These are phyloP conservation scores for Triticum dicoccoides DNA, from an alignment of 176 grass and related monocot species.

Conservation along the genomic window DNA sequence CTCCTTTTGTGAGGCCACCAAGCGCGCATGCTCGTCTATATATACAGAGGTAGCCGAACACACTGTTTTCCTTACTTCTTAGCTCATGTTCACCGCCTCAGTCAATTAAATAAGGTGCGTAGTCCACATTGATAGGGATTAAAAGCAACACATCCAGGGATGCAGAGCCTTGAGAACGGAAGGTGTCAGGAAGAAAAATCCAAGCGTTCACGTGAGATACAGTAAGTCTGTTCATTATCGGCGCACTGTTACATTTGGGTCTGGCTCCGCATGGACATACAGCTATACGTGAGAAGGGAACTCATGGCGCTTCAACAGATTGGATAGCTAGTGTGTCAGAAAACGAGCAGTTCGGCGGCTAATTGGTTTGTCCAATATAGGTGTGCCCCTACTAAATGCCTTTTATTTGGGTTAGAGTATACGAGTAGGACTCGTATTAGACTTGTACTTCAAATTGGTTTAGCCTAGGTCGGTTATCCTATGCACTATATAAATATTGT, in stretches of 20 bases:
- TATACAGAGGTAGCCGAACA: background rate
- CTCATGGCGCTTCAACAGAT: background rate
- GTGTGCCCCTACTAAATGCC: too few species aligned
- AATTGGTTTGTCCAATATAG: too few species aligned
- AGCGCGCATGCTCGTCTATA: background rate
- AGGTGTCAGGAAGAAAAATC: background rate
- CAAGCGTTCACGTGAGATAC: background rate
- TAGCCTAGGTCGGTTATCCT: too few species aligned
- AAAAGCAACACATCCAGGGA: background rate
- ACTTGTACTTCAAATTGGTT: too few species aligned
- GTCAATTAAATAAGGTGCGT: background rate
- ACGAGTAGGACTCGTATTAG: too few species aligned
- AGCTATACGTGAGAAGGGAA: background rate
- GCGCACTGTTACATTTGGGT: too few species aligned
- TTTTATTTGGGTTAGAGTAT: too few species aligned
- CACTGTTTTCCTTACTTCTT: background rate
- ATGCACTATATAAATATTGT: too few species aligned
- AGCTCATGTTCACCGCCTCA: background rate
- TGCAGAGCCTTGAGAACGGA: background rate
- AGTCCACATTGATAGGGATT: too few species aligned
- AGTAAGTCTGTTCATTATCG: too few species aligned
- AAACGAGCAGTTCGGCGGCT: too few species aligned
- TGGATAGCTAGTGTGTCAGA: background rate
- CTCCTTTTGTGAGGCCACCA: background rate
- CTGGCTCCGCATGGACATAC: too few species aligned